Conservation (phyloP, 2,329 filamentous ascomycete species). For the Leptosphaerulina australis region DNA sequence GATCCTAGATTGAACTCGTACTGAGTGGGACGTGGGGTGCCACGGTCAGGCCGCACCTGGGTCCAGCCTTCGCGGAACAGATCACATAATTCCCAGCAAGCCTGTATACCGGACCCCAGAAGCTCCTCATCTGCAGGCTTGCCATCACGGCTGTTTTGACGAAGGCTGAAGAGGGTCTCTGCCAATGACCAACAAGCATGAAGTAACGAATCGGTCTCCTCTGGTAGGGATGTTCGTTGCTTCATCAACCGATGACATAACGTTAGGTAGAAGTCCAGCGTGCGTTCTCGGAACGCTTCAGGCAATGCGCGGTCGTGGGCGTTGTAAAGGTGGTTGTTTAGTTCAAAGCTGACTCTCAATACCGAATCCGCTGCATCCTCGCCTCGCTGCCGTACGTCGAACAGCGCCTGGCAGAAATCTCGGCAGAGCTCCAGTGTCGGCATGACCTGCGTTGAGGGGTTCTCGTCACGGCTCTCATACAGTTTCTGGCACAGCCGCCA, state of each 20-base stretch:
- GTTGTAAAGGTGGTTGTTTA: conserved; percentile 95
- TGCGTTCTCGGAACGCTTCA: conserved; percentile 85
- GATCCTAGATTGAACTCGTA: conserved; percentile 62
- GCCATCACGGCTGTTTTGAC: conserved; percentile 78
- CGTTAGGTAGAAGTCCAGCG: conserved; percentile 92
- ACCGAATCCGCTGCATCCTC: conserved; percentile 85
- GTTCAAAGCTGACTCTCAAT: conserved; percentile 87
- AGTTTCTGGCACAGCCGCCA: conserved; percentile 91
- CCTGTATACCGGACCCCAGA: conserved; percentile 84
- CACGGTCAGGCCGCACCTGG: conserved; percentile 81
- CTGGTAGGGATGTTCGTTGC: conserved; percentile 76
- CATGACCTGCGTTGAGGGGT: conserved; percentile 69
- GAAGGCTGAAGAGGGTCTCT: conserved; percentile 90
- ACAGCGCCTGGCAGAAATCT: conserved; percentile 89
- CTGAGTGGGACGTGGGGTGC: conserved; percentile 82
- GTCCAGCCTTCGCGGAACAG: conserved; percentile 93
- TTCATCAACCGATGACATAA: conserved; percentile 97
- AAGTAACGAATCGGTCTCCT: conserved; percentile 83
- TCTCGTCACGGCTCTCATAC: conserved; percentile 79
- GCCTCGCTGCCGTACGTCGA: conserved; percentile 79
- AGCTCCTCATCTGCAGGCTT: conserved; percentile 80
- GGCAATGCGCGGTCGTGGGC: conserved; percentile 85
- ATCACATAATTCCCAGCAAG: conserved; percentile 93
- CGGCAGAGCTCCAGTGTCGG: conserved; percentile 85
- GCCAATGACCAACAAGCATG: conserved; percentile 88